Evolutionary conservation across 176 grass and related monocot species (phyloP), one percentile per base, ranked within the genome.

Genomic region (Lolium multiflorum): DNA sequence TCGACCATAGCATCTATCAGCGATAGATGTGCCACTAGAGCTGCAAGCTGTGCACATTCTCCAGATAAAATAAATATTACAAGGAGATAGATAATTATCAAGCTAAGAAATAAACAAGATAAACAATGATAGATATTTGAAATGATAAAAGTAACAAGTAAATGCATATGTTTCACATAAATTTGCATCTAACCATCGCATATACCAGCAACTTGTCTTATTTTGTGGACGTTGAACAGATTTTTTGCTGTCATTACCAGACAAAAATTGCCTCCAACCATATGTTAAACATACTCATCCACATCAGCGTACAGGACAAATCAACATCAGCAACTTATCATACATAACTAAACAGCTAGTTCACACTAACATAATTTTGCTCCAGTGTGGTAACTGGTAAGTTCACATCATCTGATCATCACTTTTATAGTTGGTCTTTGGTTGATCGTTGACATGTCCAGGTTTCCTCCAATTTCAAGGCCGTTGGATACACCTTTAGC

Each of bases 41-140:
- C 77, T 86, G 81, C 89, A 90, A 67, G 88, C 94, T 92, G 91
- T 39, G 74, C 49, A 17, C 25, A 26, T 68, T 74, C 7, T 56
- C 70, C 9, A 88, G 21, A 79, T 75, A n/a, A 83, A 75, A 87
- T 9, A 88, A 57, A 89, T 84, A 22, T 6, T 20, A 57, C 22
- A 71, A 50, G 54, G 56, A 62, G 47, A 73, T 16, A 7, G 39
- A 18, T 52, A 71, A 90, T 61, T 54, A 78, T 54, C n/a, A 78
- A 35, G 7, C 6, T 61, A 61, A 61, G 66, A 87, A 80, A 38
- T 44, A 74, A 14, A 50, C 26, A 80, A 72, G 15, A 77, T 28
- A 22, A 31, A 49, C 26, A 5, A 76, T 39, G 31, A 9, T 51
- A 15, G 74, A 55, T 6, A 35, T 4, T 44, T 55, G 16, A 79